These are phyloP conservation scores for Stachybotrys chlorohalonatus DNA, from an alignment of 2,329 filamentous ascomycete genomes.

Conservation along the genomic window DNA sequence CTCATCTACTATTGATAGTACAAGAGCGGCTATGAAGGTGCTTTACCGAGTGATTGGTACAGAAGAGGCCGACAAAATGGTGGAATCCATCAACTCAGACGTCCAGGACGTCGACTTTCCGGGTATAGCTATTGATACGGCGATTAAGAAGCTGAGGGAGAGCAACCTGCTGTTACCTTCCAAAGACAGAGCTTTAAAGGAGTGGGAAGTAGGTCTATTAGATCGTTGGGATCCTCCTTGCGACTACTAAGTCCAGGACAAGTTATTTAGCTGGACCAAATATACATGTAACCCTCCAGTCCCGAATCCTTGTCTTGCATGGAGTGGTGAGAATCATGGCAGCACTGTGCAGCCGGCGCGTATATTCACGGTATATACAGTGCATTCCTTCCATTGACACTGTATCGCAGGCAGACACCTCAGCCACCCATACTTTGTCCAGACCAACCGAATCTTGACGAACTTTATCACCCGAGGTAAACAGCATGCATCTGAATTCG, in stretches of 20 bases:
- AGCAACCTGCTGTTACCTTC: constrained; percentile 45
- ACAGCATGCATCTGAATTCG: neutral
- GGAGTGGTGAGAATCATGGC: too few species aligned
- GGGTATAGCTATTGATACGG: constrained; percentile 32
- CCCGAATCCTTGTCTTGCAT: too few species aligned
- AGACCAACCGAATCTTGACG: neutral
- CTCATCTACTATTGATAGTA: constrained; percentile 24
- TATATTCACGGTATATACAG: neutral
- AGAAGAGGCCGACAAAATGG: constrained; percentile 35
- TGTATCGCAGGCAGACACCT: neutral
- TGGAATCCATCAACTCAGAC: constrained; percentile 42
- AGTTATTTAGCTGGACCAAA: too few species aligned
- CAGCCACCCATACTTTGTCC: neutral
- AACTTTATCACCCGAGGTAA: neutral
- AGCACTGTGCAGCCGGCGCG: too few species aligned
- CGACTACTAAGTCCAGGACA: too few species aligned
- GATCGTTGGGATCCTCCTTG: constrained; percentile 24
- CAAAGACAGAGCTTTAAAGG: constrained; percentile 47
- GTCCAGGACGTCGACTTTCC: constrained; percentile 53
- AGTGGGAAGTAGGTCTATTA: constrained; percentile 60
- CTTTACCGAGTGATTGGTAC: constrained; percentile 36
- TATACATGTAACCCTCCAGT: too few species aligned
- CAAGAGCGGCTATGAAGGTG: constrained; percentile 39
- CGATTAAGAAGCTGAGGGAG: constrained; percentile 32
- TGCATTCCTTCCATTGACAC: neutral